These are phyloP conservation scores for Trichoderma aggressivum DNA, from an alignment of 2,329 filamentous ascomycete genomes.

Conservation along the genomic window DNA sequence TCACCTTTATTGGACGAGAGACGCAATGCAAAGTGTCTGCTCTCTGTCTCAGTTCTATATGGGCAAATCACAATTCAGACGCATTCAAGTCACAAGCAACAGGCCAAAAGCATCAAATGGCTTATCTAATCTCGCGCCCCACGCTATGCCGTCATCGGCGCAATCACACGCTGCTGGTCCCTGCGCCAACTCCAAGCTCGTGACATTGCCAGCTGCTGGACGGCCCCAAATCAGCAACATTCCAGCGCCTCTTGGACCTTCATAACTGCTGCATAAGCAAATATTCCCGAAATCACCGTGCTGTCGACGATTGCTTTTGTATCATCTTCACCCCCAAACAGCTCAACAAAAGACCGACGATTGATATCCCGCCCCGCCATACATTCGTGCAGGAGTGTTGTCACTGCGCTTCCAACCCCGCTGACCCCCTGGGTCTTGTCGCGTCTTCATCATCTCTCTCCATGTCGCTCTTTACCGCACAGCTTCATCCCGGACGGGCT, in stretches of 20 bases:
- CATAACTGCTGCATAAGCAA: neutral
- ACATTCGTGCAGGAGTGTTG: neutral
- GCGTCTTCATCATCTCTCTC: conserved; percentile 6
- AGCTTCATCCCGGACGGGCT: conserved; percentile 64
- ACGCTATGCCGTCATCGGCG: conserved; percentile 19
- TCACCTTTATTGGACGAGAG: neutral
- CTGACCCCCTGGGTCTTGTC: conserved; percentile 10
- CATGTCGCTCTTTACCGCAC: conserved; percentile 54
- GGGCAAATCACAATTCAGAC: no score
- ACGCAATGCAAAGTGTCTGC: neutral
- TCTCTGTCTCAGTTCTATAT: neutral
- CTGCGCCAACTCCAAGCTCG: conserved; percentile 20
- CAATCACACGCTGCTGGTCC: conserved; percentile 17
- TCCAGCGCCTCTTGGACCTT: neutral
- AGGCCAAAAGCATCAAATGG: neutral
- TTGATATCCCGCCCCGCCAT: neutral
- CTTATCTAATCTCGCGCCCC: conserved; percentile 16
- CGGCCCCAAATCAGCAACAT: neutral
- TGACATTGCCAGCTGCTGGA: conserved; percentile 16
- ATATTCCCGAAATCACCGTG: neutral
- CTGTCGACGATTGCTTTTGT: neutral
- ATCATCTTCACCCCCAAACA: neutral
- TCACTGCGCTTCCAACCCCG: conserved; percentile 8
- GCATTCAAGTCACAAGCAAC: neutral
- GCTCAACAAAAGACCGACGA: neutral